Base-by-base conservation (phyloP, 2,329 filamentous ascomycete species). In the Erysiphe pulchra region DNA sequence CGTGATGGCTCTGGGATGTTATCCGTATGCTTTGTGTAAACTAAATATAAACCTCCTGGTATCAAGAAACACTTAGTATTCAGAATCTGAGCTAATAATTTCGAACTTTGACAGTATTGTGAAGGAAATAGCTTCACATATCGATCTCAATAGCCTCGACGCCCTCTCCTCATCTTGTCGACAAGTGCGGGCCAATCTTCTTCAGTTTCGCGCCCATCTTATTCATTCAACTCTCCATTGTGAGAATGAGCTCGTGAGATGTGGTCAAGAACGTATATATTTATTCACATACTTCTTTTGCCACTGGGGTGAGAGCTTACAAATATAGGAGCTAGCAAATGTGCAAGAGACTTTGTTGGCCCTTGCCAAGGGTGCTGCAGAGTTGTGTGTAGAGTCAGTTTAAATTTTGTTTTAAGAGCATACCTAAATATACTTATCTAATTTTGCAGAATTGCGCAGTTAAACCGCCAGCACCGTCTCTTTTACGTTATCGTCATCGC, bases 111-210 rank as follows among this genome's bases (percentile, higher is more conserved):
- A 46, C 64, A 93, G 85, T 55, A 74, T 93, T 57, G 75, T 81
- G 53, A 73, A 75, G 51, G 72, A 78, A 54, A 71, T 94, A 52
- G 80, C 81, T 43, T 71, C 74, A 31, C 71, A 73, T 53, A 74
- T 94, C 58, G 87, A 95, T 59, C 71, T 93, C 44, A 93, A 87
- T 60, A 79, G 82, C 13, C 72, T 94, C 54, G 78, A 92, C 60
- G 76, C 78, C 51, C 73, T 95, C 17, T 81, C 86, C 45, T 73
- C 73, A 46, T 85, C 83, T 46, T 92, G 84, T 59, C 80, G 79
- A 45, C 76, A 81, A 56, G 73, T 92, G 50, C 81, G 81, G 52
- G 69, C 70, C 47, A 81, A 77, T 52, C 70, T 95, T 20, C 65
- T 92, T 39, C 81, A 85, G 54, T 86, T 82, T 61, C 78, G 83